Base-by-base conservation (phyloP, 2,329 filamentous ascomycete genomes). In the Macrophomina tecta region DNA sequence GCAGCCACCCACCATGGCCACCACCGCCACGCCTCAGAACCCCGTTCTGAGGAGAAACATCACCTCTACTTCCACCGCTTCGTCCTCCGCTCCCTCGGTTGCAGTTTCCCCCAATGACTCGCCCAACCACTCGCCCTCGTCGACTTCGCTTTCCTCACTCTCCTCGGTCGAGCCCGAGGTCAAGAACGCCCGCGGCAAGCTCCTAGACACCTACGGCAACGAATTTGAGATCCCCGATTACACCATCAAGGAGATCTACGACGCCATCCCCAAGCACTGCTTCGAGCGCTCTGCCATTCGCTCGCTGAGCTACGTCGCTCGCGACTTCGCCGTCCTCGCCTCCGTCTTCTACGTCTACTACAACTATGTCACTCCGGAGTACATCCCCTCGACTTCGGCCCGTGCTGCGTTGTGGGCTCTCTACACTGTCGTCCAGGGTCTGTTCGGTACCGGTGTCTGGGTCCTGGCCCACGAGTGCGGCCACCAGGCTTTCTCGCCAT, bases 231-330 rank as follows among this genome's bases (percentile, higher is more conserved):
- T 97, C 67, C 95, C 95, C 72, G 90, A 98, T 82, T 99, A 91
- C 85, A 97, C 93, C 77, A 97, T 99, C 86, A 97, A 97, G 86
- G 88, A 99, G 78, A 94, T 99, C 78, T 90, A 93, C 76, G 91
- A 97, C 82, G 95, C 95, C 78, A 99, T 99, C 73, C 95, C 95
- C 71, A 93, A 94, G 82, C 95, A 97, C 86, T 99, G 95, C 87
- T 98, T 91, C 81, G 86, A 97, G 84, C 91, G 95, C 69, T 97
- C 92, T 55, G 91, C 87, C 69, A 78, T 88, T 71, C 88, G 83
- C 71, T 91, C 94, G 71, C 84, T 97, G 77, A 82, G 78, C 75
- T 98, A 98, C 81, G 94, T 98, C 74, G 86, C 89, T 75, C 90
- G 94, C 69, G 95, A 99, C 81, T 78, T 96, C 53, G 80, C 83